Base-by-base conservation (phyloP, 495 filamentous ascomycete species). In the Lophium mytilinum region DNA sequence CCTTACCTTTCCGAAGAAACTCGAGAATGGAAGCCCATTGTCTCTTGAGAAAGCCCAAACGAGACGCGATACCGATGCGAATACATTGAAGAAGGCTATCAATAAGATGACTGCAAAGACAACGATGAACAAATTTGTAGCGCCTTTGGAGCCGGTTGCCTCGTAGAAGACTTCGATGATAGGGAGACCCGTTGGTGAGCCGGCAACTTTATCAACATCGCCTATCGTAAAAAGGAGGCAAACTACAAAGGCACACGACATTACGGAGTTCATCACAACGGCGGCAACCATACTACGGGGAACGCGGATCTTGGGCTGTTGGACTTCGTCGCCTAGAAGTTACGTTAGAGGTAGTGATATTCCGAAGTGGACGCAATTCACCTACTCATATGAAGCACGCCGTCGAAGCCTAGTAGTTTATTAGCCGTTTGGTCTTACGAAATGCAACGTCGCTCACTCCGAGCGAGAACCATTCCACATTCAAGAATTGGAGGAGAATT, bases 41-140 rank as follows among this genome's bases (percentile, higher is more conserved):
- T 86, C 83, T 6, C 81, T 66, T 9, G 83, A 80, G 61, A 86
- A 85, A 1, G 82, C 73, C 77, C 78, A 85, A 11, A 70, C 71
- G 46, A 79, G 74, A 18, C 83, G 73, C 1, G 77, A 80, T 12
- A 76, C 73, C 5, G 78, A 75, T 4, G 81, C 80, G 3, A 80
- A 63, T 18, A 74, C 67, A 48, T 73, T 76, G 62, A 82, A 75
- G 55, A 72, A 68, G 41, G 72, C 71, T 48, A 74, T 71, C 53
- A 71, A 69, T 41, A 72, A 70, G n/a, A 78, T 68, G 48, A 77
- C 65, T 36, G 75, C 68, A 34, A 81, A 64, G 34, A 81, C 65
- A 34, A 70, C 60, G 7, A 75, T 69, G 73, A 80, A 75, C 7
- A 71, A 66, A 24, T 67, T 76, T 5, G 76, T 74, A 6, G 73